phyloP scores from a whole-genome alignment of 306 rosid genomes.

The Begonia fuchsioides region DNA sequence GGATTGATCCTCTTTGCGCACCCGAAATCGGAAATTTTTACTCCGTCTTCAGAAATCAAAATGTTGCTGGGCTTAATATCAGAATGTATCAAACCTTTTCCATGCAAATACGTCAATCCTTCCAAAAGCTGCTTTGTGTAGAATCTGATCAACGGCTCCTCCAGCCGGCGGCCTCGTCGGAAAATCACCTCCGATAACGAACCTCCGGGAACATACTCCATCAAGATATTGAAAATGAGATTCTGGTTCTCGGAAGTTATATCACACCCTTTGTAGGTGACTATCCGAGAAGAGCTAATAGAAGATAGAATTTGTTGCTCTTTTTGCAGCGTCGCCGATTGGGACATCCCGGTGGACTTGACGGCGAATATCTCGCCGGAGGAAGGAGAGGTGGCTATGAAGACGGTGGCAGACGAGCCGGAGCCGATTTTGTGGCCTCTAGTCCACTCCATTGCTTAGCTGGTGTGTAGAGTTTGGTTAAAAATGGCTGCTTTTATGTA shows the following conservation, averaged over 20 bases:
- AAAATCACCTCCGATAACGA: slow-evolving; percentile 22
- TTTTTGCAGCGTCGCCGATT: slow-evolving; percentile 31
- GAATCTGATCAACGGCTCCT: slow-evolving; percentile 15
- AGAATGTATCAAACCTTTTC: slow-evolving; percentile 62
- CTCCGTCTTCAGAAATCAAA: slow-evolving; percentile 52
- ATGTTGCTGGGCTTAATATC: slow-evolving; percentile 75
- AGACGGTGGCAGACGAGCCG: slow-evolving; percentile 78
- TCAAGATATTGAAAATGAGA: slow-evolving; percentile 46
- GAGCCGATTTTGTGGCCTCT: slow-evolving; percentile 66
- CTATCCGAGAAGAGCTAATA: slow-evolving; percentile 36
- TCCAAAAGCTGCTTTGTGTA: slow-evolving; percentile 34
- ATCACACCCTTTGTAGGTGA: slow-evolving; percentile 48
- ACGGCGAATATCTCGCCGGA: slow-evolving; percentile 36
- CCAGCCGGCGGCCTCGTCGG: slow-evolving; percentile 19
- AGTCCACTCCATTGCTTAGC: slow-evolving; percentile 54
- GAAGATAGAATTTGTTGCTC: slow-evolving; percentile 51
- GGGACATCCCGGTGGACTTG: slow-evolving; percentile 45
- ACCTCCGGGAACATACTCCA: slow-evolving; percentile 65
- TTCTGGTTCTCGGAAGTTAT: slow-evolving; percentile 36
- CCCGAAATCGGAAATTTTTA: slow-evolving; percentile 73
- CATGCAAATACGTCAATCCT: slow-evolving; percentile 58
- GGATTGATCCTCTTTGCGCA: slow-evolving; percentile 36
- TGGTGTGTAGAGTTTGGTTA: not conserved
- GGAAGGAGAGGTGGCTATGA: slow-evolving; percentile 23
- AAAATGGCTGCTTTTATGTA: slow-evolving; percentile 5